These are phyloP conservation scores for Phialocephala sp. DNA, from an alignment of 2,329 filamentous ascomycete species.

Conservation along the genomic window DNA sequence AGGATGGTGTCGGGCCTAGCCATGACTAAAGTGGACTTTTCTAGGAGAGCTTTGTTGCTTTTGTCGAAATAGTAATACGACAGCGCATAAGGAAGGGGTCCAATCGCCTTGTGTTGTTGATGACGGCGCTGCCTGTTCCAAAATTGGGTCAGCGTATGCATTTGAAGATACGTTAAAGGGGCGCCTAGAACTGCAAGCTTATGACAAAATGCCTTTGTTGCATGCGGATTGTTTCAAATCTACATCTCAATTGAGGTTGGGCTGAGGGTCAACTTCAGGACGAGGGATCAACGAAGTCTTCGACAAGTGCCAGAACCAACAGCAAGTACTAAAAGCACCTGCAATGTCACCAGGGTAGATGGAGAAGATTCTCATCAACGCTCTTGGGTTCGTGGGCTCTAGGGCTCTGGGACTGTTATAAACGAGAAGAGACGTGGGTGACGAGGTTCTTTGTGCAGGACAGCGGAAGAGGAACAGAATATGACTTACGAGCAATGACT, in stretches of 20 bases:
- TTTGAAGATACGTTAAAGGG: not conserved
- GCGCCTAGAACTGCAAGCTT: not conserved
- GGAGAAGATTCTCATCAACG: too few relatives aligned
- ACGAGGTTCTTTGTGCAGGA: slow-evolving; percentile 1
- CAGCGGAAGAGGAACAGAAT: not conserved
- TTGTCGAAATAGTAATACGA: not conserved
- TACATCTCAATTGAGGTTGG: not conserved
- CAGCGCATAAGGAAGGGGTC: not conserved
- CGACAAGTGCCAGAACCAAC: not conserved
- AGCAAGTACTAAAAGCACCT: not conserved
- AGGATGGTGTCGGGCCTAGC: too few relatives aligned
- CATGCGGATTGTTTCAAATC: not conserved
- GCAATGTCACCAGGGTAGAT: not conserved
- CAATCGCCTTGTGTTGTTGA: not conserved
- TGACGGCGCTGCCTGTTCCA: not conserved
- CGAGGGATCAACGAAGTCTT: not conserved
- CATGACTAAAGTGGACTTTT: not conserved
- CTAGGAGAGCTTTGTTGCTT: not conserved
- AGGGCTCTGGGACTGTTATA: not conserved
- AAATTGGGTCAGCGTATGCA: not conserved
- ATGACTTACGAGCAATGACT: not conserved
- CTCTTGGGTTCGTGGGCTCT: not conserved
- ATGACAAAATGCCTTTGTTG: not conserved
- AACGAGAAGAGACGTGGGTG: not conserved
- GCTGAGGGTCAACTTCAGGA: not conserved